Percentiles rank a stretch among this genome's conserved stretches.
Conservation (phyloP, 306 rosid genomes). For the Gillenia trifoliata region DNA sequence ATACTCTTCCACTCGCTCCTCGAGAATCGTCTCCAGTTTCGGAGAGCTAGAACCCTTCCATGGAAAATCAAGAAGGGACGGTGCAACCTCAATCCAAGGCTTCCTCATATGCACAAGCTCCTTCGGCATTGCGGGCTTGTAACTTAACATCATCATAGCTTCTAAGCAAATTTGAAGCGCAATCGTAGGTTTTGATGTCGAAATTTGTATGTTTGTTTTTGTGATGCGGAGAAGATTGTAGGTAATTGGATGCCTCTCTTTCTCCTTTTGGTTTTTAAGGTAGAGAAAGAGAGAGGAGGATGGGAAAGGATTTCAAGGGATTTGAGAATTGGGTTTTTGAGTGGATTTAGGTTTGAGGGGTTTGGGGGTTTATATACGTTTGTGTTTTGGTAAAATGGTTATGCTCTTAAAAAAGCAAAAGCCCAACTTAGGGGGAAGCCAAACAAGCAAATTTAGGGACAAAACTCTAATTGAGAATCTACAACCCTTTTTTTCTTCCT, state of each 20-base stretch:
- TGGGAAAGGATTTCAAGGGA: background rate
- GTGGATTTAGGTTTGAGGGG: background rate
- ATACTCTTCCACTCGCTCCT: conserved; percentile 34
- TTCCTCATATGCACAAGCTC: conserved; percentile 25
- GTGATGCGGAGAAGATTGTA: background rate
- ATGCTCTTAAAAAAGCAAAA: background rate
- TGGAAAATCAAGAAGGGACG: conserved; percentile 36
- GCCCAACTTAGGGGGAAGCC: background rate
- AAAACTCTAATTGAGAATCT: background rate
- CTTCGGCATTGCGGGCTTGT: conserved; percentile 25
- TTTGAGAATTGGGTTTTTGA: background rate
- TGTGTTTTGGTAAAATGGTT: background rate
- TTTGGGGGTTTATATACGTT: background rate
- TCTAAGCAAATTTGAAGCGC: background rate
- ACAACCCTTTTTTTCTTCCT: background rate
- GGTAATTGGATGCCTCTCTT: background rate
- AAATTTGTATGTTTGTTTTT: background rate
- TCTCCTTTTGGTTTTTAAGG: background rate
- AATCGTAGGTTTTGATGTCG: background rate
- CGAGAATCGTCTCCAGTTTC: conserved; percentile 42
- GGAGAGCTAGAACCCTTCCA: conserved; percentile 35
- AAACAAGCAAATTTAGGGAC: background rate
- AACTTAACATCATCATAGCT: background rate
- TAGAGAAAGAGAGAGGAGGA: background rate
- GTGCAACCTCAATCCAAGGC: conserved; percentile 56